These are phyloP conservation scores for Magnusiomyces fungicola DNA, from an alignment of 1,139 yeast species.

Conservation along the genomic window DNA sequence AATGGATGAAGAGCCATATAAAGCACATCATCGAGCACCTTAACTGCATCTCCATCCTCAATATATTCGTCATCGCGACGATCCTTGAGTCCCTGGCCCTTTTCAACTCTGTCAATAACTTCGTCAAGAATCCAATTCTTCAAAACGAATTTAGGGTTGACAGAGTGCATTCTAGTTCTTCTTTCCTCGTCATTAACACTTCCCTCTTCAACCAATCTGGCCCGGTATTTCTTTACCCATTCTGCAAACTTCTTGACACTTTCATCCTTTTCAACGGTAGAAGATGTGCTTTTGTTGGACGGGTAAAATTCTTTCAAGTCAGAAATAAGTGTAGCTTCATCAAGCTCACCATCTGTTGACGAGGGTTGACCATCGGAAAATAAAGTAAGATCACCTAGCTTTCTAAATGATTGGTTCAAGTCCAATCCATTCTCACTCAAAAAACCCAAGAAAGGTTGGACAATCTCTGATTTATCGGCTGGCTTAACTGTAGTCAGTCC, in stretches of 20 bases:
- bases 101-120: conserved; percentile 44
- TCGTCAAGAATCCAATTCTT: conserved; percentile 84
- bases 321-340: neutral
- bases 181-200: conserved; percentile 35
- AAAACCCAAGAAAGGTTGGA: conserved; percentile 58
- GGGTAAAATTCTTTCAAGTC: conserved; percentile 4
- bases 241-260: conserved; percentile 8
- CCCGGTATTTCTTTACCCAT: conserved; percentile 38
- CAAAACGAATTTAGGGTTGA: conserved; percentile 77
- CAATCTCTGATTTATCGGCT: conserved; percentile 40
- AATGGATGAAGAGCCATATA: conserved; percentile 34
- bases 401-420: conserved; percentile 69
- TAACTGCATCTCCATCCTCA: conserved; percentile 20
- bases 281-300: conserved; percentile 3
- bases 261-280: conserved; percentile 18
- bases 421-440: conserved; percentile 60
- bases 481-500: conserved; percentile 48
- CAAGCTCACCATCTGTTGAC: conserved; percentile 12
- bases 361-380: conserved; percentile 14
- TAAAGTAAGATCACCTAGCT: conserved; percentile 42
- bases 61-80: neutral
- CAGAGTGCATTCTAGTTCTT: conserved; percentile 35
- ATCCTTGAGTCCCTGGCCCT: neutral
- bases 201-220: conserved; percentile 37
- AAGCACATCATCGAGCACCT: conserved; percentile 29